phyloP scores from a whole-genome alignment of 768 basidiomycete genomes.

The Collybia sordida region DNA sequence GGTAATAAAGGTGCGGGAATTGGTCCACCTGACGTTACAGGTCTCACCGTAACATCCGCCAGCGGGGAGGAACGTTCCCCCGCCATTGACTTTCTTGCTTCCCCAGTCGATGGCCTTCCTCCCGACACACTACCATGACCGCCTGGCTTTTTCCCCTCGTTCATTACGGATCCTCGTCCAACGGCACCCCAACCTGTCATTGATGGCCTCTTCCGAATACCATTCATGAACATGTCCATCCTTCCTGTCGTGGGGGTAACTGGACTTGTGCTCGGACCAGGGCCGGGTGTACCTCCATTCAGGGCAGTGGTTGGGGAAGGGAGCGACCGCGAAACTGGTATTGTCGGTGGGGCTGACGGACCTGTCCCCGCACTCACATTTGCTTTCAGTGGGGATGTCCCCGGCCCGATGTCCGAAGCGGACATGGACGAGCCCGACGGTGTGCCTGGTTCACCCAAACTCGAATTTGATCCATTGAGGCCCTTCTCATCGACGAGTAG shows the following conservation, averaged over 20 bases:
- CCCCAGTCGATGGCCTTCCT: too few species aligned
- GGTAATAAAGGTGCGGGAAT: background rate
- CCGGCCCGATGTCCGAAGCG: slow-evolving; percentile 8
- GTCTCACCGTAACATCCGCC: background rate
- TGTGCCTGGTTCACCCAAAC: slow-evolving; percentile 1
- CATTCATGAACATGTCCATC: slow-evolving; percentile 24
- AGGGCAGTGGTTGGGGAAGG: slow-evolving; percentile 11
- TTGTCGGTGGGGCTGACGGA: slow-evolving; percentile 21
- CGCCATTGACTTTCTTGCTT: too few species aligned
- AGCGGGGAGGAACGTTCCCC: too few species aligned
- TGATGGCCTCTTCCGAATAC: slow-evolving; percentile 33
- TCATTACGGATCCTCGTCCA: background rate
- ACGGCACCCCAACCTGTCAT: slow-evolving; percentile 6
- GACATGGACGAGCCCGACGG: slow-evolving; percentile 22
- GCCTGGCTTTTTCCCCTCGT: too few species aligned
- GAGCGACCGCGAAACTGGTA: slow-evolving; percentile 9
- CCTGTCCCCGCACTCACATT: slow-evolving; percentile 5
- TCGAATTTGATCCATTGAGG: too few species aligned
- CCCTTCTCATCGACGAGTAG: background rate
- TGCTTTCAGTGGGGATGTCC: slow-evolving; percentile 9
- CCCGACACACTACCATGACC: too few species aligned
- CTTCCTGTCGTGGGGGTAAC: slow-evolving; percentile 5
- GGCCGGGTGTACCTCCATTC: background rate
- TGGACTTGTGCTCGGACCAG: background rate
- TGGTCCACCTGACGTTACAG: background rate